Evolutionary conservation across 306 rosid genomes (phyloP).

Genomic region (Sophora flavescens): DNA sequence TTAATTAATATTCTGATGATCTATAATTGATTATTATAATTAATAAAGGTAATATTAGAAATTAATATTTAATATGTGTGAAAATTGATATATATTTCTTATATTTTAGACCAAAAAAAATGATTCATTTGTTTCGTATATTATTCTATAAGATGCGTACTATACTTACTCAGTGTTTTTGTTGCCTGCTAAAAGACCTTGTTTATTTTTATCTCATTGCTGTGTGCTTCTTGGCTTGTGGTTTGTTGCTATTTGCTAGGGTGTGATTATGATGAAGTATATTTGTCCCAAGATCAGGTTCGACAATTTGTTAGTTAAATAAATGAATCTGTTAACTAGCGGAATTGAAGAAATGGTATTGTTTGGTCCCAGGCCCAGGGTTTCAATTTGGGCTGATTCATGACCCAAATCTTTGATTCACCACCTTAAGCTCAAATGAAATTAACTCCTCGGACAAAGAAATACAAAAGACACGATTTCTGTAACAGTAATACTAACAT

Average conservation of each 20-base stretch:
- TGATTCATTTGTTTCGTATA: too few species aligned
- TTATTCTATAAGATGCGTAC: slow-evolving; percentile 4
- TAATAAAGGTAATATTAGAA: too few species aligned
- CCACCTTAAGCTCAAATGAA: background rate
- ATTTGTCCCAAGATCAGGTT: slow-evolving; percentile 1
- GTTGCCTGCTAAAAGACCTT: background rate
- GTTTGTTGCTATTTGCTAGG: background rate
- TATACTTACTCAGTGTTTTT: background rate
- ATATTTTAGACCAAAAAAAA: too few species aligned
- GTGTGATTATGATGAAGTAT: background rate
- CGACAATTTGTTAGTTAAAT: background rate
- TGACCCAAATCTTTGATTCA: too few species aligned
- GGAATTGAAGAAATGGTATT: background rate
- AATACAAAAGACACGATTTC: background rate
- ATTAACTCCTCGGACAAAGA: background rate
- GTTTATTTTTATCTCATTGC: slow-evolving; percentile 22
- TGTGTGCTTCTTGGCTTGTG: slow-evolving; percentile 6
- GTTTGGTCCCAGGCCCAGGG: background rate
- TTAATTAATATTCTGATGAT: too few species aligned
- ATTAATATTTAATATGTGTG: too few species aligned
- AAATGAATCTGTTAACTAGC: background rate
- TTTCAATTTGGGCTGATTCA: too few species aligned
- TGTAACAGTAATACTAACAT: background rate
- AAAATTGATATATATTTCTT: too few species aligned
- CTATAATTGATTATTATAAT: too few species aligned